Percentiles rank a stretch among this genome's conserved stretches.
phyloP scores from a whole-genome alignment of 345 rosid genomes.

The Ceriops tagal region DNA sequence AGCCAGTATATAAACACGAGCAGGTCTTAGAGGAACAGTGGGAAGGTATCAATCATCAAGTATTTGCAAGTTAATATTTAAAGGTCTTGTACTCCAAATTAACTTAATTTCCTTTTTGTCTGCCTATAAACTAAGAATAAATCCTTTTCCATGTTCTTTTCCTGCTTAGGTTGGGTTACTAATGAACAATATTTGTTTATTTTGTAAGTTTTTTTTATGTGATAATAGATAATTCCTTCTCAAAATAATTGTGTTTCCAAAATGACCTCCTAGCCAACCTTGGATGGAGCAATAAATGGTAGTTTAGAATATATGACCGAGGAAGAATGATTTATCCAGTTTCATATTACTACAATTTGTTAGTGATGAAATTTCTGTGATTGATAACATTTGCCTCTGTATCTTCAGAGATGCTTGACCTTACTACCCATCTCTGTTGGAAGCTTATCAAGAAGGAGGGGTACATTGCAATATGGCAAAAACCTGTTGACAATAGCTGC shows the following conservation, averaged over 20 bases:
- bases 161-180: neutral
- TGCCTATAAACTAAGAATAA: neutral
- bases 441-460: conserved; percentile 91
- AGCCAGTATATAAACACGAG: conserved; percentile 96
- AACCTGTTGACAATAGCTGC: conserved; percentile 76
- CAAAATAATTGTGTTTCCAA: neutral
- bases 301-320: no score
- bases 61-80: conserved; percentile 5
- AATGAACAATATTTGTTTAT: no score
- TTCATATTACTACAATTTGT: neutral
- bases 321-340: no score
- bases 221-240: neutral
- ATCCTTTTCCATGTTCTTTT: neutral
- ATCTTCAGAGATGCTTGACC: conserved; percentile 80
- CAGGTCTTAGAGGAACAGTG: conserved; percentile 76
- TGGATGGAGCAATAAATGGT: neutral
- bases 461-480: conserved; percentile 89
- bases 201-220: neutral
- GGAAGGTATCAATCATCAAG: conserved; percentile 57
- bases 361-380: neutral
- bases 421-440: conserved; percentile 91
- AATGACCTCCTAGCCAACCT: neutral
- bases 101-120: neutral
- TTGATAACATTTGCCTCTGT: conserved; percentile 2
- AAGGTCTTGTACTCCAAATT: conserved; percentile 5